These are phyloP conservation scores for Pisolithus tinctorius DNA, from an alignment of 768 basidiomycete species.

Conservation along the genomic window DNA sequence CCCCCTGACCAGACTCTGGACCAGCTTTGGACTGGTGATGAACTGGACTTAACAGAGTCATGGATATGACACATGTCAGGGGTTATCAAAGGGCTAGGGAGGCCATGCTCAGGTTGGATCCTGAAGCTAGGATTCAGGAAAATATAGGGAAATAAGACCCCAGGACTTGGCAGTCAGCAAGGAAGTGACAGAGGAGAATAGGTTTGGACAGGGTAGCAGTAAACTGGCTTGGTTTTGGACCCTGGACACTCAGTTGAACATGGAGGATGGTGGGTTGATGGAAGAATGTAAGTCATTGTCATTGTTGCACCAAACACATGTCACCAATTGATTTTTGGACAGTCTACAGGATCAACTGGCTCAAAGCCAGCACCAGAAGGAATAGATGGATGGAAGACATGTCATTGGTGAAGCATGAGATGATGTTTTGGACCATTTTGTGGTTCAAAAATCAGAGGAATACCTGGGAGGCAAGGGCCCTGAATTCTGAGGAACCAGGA, in stretches of 20 bases:
- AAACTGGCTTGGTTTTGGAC: constrained; percentile 5
- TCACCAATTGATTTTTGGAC: neutral
- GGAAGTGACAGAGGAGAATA: constrained; percentile 7
- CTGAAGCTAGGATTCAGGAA: neutral
- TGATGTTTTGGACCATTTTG: constrained; percentile 12
- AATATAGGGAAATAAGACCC: neutral
- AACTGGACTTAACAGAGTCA: too few species aligned
- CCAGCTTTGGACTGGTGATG: too few species aligned
- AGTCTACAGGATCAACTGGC: constrained; percentile 4
- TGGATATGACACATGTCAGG: too few species aligned
- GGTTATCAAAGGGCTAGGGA: too few species aligned
- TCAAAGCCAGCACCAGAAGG: constrained; percentile 11
- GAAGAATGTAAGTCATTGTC: neutral
- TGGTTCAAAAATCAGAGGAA: constrained; percentile 4
- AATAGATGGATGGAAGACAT: constrained; percentile 19
- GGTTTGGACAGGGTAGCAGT: constrained; percentile 4
- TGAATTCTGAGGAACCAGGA: neutral
- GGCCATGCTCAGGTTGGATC: too few species aligned
- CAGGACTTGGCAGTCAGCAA: constrained; percentile 1
- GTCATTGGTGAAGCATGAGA: constrained; percentile 9
- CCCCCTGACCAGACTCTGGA: too few species aligned
- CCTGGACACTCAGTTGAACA: too few species aligned
- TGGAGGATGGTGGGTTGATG: neutral
- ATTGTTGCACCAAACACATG: neutral
- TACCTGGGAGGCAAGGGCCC: neutral